Base-by-base conservation (phyloP, 2,329 filamentous ascomycete species). In the Cadophora malorum region DNA sequence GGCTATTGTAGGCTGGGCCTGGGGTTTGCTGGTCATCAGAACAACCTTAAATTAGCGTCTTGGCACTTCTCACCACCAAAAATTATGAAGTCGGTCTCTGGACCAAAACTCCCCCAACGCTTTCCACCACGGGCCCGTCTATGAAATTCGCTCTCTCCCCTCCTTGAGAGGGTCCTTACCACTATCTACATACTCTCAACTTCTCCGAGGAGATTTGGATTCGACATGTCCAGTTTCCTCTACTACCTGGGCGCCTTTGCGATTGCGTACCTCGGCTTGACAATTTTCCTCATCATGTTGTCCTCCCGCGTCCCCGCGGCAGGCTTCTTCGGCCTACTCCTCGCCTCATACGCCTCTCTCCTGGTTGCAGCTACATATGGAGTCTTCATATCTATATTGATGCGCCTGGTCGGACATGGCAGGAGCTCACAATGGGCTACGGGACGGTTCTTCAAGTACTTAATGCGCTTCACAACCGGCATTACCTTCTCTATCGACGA, bases 351-450 rank as follows among this genome's bases (percentile, higher is more conserved):
- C 78, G 81, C 91, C 70, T 83, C 85, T 47, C 80, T 93, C 61
- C 75, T 90, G 65, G 72, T 85, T 65, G 84, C 83, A 77, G 87
- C 94, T 33, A 79, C 84, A 74, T 96, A 93, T 80, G 96, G 94
- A 69, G 91, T 93, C 67, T 69, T 92, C 58, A 89, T 89, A 33
- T 93, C 91, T 55, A 85, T 94, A 69, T 75, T 87, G 68, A 85
- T 98, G 70, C 89, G 91, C 58, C 75, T 92, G 19, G 74, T 89
- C 60, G 94, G 94, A 68, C 87, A 91, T 74, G 89, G 89, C 68
- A 89, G 91, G 65, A 87, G 93, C 71, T 88, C 92, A 33, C 96
- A 98, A 84, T 98, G 94, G 93, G 88, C 92, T 49, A 88, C 88
- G 10, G 96, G 84, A 8, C 88, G 94, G 69, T 81, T 85, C 71